These are phyloP conservation scores for Yamadazyma diospyri DNA, from an alignment of 1,139 yeast genomes.

Conservation along the genomic window DNA sequence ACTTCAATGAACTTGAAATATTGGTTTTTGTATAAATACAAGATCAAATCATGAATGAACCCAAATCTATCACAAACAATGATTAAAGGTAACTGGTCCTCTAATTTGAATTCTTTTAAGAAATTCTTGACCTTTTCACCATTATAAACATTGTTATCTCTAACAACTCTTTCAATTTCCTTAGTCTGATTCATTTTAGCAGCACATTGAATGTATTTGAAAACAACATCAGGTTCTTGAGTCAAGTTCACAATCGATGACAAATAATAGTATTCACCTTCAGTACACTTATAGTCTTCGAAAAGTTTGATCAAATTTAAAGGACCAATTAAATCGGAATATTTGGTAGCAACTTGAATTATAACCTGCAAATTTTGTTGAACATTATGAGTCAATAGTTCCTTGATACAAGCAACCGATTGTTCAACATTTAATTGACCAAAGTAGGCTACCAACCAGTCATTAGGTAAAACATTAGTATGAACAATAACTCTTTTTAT, in stretches of 20 bases:
- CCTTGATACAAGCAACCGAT: slow-evolving; percentile 81
- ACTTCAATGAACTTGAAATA: slow-evolving; percentile 95
- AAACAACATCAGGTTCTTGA: slow-evolving; percentile 91
- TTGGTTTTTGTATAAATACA: slow-evolving; percentile 91
- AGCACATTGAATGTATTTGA: slow-evolving; percentile 94
- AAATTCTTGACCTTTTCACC: slow-evolving; percentile 97
- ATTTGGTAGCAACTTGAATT: slow-evolving; percentile 95
- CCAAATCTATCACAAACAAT: slow-evolving; percentile 93
- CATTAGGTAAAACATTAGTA: slow-evolving; percentile 81
- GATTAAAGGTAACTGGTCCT: slow-evolving; percentile 94
- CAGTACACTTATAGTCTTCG: slow-evolving; percentile 88
- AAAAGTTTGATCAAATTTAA: slow-evolving; percentile 79
- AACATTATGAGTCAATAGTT: slow-evolving; percentile 75
- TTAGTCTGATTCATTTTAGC: slow-evolving; percentile 85
- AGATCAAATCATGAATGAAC: slow-evolving; percentile 88
- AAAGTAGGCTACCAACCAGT: slow-evolving; percentile 90
- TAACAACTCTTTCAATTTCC: slow-evolving; percentile 93
- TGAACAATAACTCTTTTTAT: slow-evolving; percentile 93
- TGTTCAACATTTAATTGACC: slow-evolving; percentile 95
- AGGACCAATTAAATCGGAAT: slow-evolving; percentile 90
- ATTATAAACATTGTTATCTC: slow-evolving; percentile 90
- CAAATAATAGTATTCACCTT: slow-evolving; percentile 91
- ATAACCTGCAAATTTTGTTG: slow-evolving; percentile 90
- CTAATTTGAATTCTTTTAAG: slow-evolving; percentile 88
- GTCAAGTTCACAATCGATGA: slow-evolving; percentile 91